Conservation (phyloP, 1,284 basidiomycete species). For the Schizophyllum commune region DNA sequence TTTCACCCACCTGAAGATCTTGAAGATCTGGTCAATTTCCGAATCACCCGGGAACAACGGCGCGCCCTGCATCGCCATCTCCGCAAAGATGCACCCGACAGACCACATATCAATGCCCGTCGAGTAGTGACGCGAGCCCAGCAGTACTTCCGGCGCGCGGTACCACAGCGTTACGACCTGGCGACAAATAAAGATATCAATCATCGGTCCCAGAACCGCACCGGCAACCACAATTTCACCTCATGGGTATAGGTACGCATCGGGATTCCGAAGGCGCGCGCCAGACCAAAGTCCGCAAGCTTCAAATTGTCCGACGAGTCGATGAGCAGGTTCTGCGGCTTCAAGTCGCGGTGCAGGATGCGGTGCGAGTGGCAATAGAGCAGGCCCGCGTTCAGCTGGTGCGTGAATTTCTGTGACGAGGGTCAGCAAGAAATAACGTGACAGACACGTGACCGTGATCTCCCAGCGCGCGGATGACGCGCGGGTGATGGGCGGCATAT, state of each 20-base stretch:
- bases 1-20: slow-evolving; percentile 81
- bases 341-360: slow-evolving; percentile 95
- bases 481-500: not conserved
- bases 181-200: not conserved
- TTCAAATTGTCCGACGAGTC: slow-evolving; percentile 88
- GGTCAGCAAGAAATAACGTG: not conserved
- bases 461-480: not conserved
- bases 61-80: slow-evolving; percentile 83
- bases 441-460: not conserved
- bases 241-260: slow-evolving; percentile 98
- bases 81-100: slow-evolving; percentile 91
- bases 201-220: not conserved
- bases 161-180: slow-evolving; percentile 99
- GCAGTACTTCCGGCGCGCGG: slow-evolving; percentile 92
- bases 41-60: slow-evolving; percentile 98
- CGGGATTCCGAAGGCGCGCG: slow-evolving; percentile 95
- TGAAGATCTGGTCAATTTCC: slow-evolving; percentile 99
- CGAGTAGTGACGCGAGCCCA: slow-evolving; percentile 93
- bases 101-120: slow-evolving; percentile 99
- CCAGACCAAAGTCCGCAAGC: slow-evolving; percentile 96
- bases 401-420: slow-evolving; percentile 73
- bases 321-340: slow-evolving; percentile 97
- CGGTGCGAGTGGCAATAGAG: slow-evolving; percentile 97
- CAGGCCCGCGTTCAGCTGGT: slow-evolving; percentile 82
- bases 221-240: slow-evolving; percentile 37